Percentiles rank a stretch among this genome's conserved stretches.
phyloP scores from a whole-genome alignment of 345 rosid species.

The Pugionium dolabratum region DNA sequence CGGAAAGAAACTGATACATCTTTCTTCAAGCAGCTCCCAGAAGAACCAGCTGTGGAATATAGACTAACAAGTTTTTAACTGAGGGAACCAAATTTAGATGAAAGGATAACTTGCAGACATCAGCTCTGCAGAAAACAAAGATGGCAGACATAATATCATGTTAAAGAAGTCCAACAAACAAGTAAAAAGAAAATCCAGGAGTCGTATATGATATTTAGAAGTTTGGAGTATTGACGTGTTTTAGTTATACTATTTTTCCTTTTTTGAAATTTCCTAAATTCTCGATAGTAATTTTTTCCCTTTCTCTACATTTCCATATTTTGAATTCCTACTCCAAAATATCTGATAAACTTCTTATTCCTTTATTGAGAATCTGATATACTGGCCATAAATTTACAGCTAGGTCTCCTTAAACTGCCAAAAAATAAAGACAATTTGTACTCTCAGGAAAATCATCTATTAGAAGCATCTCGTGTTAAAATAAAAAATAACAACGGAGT shows the following conservation, averaged over 20 bases:
- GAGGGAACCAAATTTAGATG: slow-evolving; percentile 35
- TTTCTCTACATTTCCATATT: slow-evolving; percentile 20
- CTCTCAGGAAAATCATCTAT: not conserved
- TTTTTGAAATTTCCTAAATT: slow-evolving; percentile 25
- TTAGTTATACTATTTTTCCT: slow-evolving; percentile 9
- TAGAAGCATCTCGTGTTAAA: not conserved
- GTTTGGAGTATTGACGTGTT: slow-evolving; percentile 46
- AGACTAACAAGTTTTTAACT: slow-evolving; percentile 38
- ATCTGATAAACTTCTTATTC: not conserved
- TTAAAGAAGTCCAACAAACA: not conserved
- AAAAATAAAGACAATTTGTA: not conserved
- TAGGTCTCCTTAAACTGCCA: not conserved
- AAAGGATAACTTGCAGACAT: slow-evolving; percentile 48
- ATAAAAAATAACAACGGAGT: slow-evolving; percentile 23
- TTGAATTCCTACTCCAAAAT: not conserved
- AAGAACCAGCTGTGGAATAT: slow-evolving; percentile 35
- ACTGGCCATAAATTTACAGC: not conserved
- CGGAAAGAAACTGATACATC: slow-evolving; percentile 34
- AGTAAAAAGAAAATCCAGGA: slow-evolving; percentile 32
- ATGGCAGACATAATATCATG: slow-evolving; percentile 18
- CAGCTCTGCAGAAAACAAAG: slow-evolving; percentile 52
- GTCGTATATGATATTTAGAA: slow-evolving; percentile 22
- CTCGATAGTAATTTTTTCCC: not conserved
- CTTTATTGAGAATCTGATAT: not conserved
- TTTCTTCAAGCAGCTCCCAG: slow-evolving; percentile 47